A percentile compares a stretch with the other conserved stretches of the same genome.
These are phyloP conservation scores for Canavalia gladiata DNA, from an alignment of 306 rosid genomes.

Conservation along the genomic window DNA sequence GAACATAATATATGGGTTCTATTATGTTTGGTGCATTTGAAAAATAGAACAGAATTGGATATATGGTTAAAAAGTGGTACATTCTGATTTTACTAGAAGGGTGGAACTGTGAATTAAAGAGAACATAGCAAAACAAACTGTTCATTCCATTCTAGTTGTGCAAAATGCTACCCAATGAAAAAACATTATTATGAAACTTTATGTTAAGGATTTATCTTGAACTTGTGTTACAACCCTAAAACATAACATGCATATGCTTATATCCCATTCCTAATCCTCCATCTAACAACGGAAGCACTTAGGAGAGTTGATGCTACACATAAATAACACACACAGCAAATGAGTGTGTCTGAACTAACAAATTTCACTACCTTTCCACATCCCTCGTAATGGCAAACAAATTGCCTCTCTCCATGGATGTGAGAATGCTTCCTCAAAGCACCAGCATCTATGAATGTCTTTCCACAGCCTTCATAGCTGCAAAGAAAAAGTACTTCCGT, in stretches of 20 bases:
- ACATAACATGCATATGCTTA: constrained; percentile 23
- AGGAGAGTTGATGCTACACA: too few species aligned
- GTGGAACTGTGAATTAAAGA: too few species aligned
- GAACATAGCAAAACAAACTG: too few species aligned
- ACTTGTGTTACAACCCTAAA: not conserved
- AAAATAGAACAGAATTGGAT: too few species aligned
- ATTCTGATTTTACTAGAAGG: too few species aligned
- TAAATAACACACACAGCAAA: not conserved
- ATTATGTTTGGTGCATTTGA: too few species aligned
- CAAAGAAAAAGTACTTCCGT: constrained; percentile 98
- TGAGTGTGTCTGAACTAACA: constrained; percentile 16
- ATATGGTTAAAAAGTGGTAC: too few species aligned
- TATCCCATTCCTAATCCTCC: constrained; percentile 5
- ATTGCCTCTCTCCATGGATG: constrained; percentile 96
- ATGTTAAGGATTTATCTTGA: constrained; percentile 3
- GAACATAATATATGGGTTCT: too few species aligned
- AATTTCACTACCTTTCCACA: constrained; percentile 85
- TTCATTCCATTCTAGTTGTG: too few species aligned
- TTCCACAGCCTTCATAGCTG: constrained; percentile 96
- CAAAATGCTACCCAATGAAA: not conserved
- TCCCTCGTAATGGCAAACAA: constrained; percentile 85
- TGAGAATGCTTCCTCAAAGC: constrained; percentile 98
- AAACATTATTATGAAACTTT: not conserved
- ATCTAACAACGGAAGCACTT: not conserved
- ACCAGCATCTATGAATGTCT: constrained; percentile 97